Base-by-base conservation (phyloP, 208 protist species). In the Trypanosoma congolense region DNA sequence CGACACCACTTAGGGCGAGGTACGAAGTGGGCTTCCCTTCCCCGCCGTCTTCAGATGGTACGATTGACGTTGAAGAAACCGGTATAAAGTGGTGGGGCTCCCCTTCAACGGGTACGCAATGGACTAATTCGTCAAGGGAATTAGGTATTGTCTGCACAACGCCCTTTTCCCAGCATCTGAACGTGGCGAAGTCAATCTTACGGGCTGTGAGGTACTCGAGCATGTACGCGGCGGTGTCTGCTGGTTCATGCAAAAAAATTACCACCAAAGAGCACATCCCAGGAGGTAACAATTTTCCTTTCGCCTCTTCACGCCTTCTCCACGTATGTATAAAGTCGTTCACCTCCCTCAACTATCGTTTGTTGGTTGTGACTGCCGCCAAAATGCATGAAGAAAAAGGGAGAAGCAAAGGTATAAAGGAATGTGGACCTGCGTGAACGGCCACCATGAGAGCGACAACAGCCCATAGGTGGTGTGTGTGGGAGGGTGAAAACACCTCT, bases 171-270 rank as follows among this genome's bases (percentile, higher is more conserved):
- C 56, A 72, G 24, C 46, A 56, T 25, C 52, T 21, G 44, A 67
- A 65, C 16, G 60, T 21, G 33, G 54, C 58, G 42, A 61, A 63
- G 58, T 72, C 58, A 18, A 72, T 65, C 14, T 42, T 50, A 14
- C 43, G 28, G 18, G 46, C 3, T 12, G 36, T 42, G 28, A 72
- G 43, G 4, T 64, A 72, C 43, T 16, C 29, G 8, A 35, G 10
- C 57, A 72, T 55, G 35, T 72, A 72, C 14, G 58, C 65, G 0
- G 58, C 38, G 10, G 56, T 61, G 36, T 72, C 65, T 2, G 9
- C 43, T 26, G 16, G 33, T 47, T 72, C 65, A 19, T 72, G 57
- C 3, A 61, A 51, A 31, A 67, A 38, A 50, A 73, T 36, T 19
- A 61, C 52, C 47, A 73, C 59, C 24, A 73, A 31, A 12, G 43